Percentiles rank a stretch among this genome's conserved stretches.
These are phyloP conservation scores for Aspergillus uvarum DNA, from an alignment of 2,329 filamentous ascomycete species.

Conservation along the genomic window DNA sequence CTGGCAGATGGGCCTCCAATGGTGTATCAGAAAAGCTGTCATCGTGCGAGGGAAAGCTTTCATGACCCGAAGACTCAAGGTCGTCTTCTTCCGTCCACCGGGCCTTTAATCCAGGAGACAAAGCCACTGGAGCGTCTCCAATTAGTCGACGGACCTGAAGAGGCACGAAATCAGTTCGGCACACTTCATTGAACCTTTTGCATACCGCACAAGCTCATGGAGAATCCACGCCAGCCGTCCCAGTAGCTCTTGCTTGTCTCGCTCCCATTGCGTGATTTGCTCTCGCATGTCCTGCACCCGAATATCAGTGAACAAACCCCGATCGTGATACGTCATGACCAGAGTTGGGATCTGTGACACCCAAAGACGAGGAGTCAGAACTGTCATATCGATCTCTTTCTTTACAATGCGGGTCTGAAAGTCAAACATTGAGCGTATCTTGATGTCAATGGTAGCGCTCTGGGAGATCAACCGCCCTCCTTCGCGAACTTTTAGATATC, in stretches of 20 bases:
- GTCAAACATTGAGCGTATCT: slow-evolving; percentile 46
- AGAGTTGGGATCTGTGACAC: slow-evolving; percentile 53
- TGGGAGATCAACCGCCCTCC: slow-evolving; percentile 4
- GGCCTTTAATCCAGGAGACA: no score
- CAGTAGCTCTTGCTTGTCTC: slow-evolving; percentile 31
- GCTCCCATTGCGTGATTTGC: slow-evolving; percentile 45
- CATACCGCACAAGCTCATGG: no score
- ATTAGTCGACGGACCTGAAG: no score
- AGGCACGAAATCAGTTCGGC: no score
- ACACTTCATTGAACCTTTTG: no score
- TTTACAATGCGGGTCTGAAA: slow-evolving; percentile 51
- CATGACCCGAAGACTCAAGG: no score
- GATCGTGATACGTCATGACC: slow-evolving; percentile 52
- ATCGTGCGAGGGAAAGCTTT: no score
- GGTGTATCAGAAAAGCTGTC: no score
- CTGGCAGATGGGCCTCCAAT: no score
- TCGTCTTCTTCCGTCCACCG: no score
- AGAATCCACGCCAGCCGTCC: slow-evolving; percentile 11
- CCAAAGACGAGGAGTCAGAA: slow-evolving; percentile 51
- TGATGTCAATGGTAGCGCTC: no score
- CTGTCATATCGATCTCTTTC: slow-evolving; percentile 37
- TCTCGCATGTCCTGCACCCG: slow-evolving; percentile 37
- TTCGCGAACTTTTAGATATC: slow-evolving; percentile 37
- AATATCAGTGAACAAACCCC: slow-evolving; percentile 46
- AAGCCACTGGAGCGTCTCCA: no score